Evolutionary conservation across 2,329 filamentous ascomycete genomes (phyloP), one percentile per base, ranked within the genome.

Genomic region (Lecanoromycetidae sp.): DNA sequence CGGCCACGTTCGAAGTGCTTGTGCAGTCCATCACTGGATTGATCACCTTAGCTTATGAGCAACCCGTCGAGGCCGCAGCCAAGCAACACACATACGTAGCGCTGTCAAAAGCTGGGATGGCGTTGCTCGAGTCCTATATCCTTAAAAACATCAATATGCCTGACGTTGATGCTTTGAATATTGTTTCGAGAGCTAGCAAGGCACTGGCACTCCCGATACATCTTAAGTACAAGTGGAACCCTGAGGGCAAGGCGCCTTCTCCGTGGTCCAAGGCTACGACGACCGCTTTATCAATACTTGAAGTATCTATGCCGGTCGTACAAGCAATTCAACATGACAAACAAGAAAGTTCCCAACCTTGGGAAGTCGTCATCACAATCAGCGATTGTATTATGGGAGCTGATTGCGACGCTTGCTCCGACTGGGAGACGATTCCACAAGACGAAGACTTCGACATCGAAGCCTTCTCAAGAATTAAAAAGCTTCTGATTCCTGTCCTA

Each of bases 401-500:
- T 2, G 75, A 80, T 42, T 77, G 76, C 44, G 70, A 71, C 27
- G 58, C 68, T 12, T 60, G 56, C 54, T 60, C 68, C 2, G 61
- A 71, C 1, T 63, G 57, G 46, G 33, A 53, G 51, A 55, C 71
- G 50, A 71, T 88, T 29, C 62, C 67, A 3, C 69, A 71, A 7
- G 90, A 98, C 57, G 81, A 96, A 63, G 63, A 70, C 1, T 93
- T 93, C 57, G 91, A 98, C 60, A 83, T 94, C 15, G 58, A 67
- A 1, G 80, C 84, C 0, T 93, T 95, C 60, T 67, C 66, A 25
- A 72, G 74, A 40, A 68, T 96, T 1, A 75, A 80, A 32, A 70
- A 76, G 8, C 71, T 95, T 27, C 79, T 94, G 33, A 82, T 87
- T 4, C 82, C 86, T 0, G 68, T 76, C 2, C 72, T 96, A 0